Evolutionary conservation across 148 eudicot species (phyloP).

Genomic region (Diospyros kaki): DNA sequence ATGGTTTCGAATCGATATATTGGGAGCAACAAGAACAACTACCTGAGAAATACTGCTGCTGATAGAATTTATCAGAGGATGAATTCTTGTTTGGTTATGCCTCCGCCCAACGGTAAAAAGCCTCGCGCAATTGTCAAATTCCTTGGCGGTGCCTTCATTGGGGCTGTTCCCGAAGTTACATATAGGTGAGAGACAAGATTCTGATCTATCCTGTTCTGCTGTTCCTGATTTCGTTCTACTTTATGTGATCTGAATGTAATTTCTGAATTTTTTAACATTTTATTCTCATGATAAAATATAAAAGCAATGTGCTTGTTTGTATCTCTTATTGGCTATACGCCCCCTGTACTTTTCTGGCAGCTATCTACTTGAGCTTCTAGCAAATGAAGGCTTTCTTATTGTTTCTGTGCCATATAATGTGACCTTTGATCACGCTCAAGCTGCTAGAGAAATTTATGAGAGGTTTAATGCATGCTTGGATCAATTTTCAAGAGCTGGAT

Average conservation of each 20-base stretch:
- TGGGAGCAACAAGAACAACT: conserved; percentile 2
- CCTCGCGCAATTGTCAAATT: conserved; percentile 72
- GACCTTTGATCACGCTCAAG: conserved; percentile 90
- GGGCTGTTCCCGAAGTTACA: conserved; percentile 86
- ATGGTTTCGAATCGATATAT: conserved; percentile 28
- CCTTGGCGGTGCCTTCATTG: conserved; percentile 93
- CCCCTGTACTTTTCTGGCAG: conserved; percentile 38
- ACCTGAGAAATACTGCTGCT: background rate
- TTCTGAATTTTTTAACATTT: background rate
- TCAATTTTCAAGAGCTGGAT: conserved; percentile 51
- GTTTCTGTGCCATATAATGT: conserved; percentile 90
- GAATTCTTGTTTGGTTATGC: conserved; percentile 73
- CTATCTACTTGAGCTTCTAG: conserved; percentile 68
- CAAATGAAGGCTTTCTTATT: conserved; percentile 76
- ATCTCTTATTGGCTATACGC: background rate
- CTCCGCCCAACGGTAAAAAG: conserved; percentile 60
- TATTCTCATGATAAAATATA: background rate
- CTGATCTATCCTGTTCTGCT: background rate
- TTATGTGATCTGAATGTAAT: background rate
- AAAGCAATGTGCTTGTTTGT: background rate
- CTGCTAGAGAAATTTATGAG: conserved; percentile 62
- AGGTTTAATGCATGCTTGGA: conserved; percentile 70
- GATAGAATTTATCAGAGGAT: conserved; percentile 26
- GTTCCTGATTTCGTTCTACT: background rate
- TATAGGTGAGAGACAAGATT: conserved; percentile 45